These are phyloP conservation scores for Hansenula lynferdii DNA, from an alignment of 1,139 yeast genomes.

Conservation along the genomic window DNA sequence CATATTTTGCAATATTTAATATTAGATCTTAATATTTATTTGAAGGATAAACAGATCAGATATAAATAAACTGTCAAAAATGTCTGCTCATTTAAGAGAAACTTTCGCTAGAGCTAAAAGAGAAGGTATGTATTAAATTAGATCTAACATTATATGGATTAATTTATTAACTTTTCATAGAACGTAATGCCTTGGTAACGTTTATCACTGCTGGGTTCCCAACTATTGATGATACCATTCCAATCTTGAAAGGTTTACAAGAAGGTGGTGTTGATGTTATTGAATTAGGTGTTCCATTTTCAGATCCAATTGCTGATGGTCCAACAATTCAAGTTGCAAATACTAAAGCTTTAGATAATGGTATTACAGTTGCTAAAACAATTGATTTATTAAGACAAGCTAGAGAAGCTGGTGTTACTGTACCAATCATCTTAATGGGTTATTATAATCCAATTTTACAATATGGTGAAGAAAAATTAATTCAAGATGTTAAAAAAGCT, in stretches of 20 bases:
- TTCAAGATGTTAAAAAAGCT: constrained; percentile 70
- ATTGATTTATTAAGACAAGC: constrained; percentile 72
- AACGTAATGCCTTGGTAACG: constrained; percentile 85
- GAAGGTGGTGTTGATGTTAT: constrained; percentile 94
- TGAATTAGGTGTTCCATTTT: constrained; percentile 93
- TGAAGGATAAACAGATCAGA: no score
- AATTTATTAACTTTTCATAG: constrained; percentile 15
- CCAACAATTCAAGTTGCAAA: constrained; percentile 93
- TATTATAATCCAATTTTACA: constrained; percentile 91
- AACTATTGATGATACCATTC: constrained; percentile 78
- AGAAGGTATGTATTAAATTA: constrained; percentile 34
- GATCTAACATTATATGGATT: neutral
- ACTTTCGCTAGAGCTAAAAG: constrained; percentile 67
- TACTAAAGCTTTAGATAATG: constrained; percentile 71
- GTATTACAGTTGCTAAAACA: constrained; percentile 65
- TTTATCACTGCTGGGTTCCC: constrained; percentile 97
- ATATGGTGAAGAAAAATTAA: constrained; percentile 83
- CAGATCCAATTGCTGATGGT: constrained; percentile 99
- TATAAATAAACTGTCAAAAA: constrained; percentile 20
- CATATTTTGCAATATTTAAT: no score
- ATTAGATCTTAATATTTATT: no score
- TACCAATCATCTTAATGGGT: constrained; percentile 94
- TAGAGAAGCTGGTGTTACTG: constrained; percentile 74
- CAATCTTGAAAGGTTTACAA: constrained; percentile 82
- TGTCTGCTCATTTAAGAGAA: constrained; percentile 66